Evolutionary conservation across 306 rosid species (phyloP).

Genomic region (Quercus agrifolia): DNA sequence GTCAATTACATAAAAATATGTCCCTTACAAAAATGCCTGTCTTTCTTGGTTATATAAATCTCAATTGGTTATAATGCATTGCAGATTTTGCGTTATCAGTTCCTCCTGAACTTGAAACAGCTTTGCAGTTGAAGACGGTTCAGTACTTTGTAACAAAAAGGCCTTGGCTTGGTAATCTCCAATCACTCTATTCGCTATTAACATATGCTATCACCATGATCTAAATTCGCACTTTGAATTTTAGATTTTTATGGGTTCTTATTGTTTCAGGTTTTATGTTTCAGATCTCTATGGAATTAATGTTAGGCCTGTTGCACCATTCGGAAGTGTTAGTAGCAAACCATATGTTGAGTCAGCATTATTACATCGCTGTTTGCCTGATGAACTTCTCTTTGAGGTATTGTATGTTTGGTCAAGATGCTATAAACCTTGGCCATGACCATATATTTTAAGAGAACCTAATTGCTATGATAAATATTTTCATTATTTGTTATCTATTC

Average conservation of each 20-base stretch:
- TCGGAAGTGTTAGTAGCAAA: constrained; percentile 84
- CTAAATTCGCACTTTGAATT: not conserved
- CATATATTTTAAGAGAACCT: not conserved
- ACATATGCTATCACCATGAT: not conserved
- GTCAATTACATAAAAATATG: too few species aligned
- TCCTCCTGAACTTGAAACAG: constrained; percentile 75
- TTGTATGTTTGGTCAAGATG: constrained; percentile 1
- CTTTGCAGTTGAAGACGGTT: constrained; percentile 69
- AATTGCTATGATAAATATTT: not conserved
- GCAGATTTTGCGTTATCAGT: constrained; percentile 60
- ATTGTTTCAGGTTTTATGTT: constrained; percentile 43
- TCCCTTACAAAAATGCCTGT: not conserved
- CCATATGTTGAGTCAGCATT: constrained; percentile 65
- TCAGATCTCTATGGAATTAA: constrained; percentile 94
- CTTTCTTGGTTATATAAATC: not conserved
- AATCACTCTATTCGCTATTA: not conserved
- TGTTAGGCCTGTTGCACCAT: constrained; percentile 92
- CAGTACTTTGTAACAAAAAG: constrained; percentile 71
- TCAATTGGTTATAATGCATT: constrained; percentile 2
- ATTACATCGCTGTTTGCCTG: constrained; percentile 73
- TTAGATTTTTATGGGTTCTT: constrained; percentile 24
- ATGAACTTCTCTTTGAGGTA: constrained; percentile 92
- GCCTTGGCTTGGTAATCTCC: constrained; percentile 91
- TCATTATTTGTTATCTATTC: not conserved
- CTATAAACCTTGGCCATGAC: constrained; percentile 3